phyloP scores from a whole-genome alignment of 495 filamentous ascomycete species.

The Penicillium cosmopolitanum region DNA sequence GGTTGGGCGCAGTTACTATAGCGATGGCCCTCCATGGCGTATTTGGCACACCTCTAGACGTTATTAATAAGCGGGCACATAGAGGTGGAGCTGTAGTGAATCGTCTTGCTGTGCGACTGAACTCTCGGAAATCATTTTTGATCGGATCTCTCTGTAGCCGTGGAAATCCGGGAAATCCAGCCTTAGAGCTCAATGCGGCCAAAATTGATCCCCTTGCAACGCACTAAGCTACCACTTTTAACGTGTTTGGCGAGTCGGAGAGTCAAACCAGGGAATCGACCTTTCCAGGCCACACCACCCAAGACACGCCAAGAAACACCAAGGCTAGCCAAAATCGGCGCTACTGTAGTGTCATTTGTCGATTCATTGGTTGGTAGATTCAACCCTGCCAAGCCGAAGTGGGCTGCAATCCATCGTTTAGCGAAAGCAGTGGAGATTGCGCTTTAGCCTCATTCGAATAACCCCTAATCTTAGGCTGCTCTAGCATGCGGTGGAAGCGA shows the following conservation, averaged over 20 bases:
- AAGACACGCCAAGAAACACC: background rate
- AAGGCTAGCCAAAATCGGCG: constrained; percentile 9
- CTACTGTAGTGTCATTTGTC: constrained; percentile 5
- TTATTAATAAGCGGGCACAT: no score
- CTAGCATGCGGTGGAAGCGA: background rate
- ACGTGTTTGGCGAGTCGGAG: background rate
- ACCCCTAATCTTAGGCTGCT: background rate
- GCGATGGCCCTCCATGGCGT: no score
- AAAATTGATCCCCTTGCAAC: background rate
- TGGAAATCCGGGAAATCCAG: background rate
- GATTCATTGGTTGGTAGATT: background rate
- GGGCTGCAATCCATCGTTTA: constrained; percentile 6
- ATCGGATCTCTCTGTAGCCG: no score
- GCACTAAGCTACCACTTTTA: background rate
- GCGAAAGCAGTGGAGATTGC: constrained; percentile 15
- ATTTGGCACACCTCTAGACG: no score
- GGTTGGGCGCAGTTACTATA: no score
- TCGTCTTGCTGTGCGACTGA: no score
- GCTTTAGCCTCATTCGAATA: constrained; percentile 12
- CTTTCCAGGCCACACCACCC: background rate
- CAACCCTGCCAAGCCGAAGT: constrained; percentile 18
- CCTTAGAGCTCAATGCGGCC: background rate
- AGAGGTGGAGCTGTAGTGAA: no score
- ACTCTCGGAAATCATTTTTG: no score
- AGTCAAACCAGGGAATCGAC: background rate